Percentiles rank a stretch among this genome's conserved stretches.
phyloP scores from a whole-genome alignment of 2,329 filamentous ascomycete genomes.

The Sporothrix variecibatus region DNA sequence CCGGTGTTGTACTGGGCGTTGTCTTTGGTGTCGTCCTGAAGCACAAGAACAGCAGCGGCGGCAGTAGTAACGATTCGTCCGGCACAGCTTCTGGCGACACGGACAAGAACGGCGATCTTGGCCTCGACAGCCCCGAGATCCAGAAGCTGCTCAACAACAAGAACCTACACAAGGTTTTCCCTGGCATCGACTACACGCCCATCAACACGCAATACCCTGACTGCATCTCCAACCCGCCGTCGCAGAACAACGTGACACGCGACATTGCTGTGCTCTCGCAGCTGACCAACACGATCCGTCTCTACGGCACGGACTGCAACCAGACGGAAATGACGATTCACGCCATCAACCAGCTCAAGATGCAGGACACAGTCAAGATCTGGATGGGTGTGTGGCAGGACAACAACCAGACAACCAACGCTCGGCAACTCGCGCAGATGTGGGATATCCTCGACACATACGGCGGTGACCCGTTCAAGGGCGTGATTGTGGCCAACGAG shows the following conservation, averaged over 20 bases:
- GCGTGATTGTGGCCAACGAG: conserved; percentile 81
- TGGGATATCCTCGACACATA: conserved; percentile 77
- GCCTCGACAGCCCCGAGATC: conserved; percentile 72
- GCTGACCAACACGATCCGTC: conserved; percentile 80
- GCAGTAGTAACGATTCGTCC: conserved; percentile 37
- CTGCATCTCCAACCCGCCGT: conserved; percentile 74
- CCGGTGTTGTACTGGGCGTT: conserved; percentile 72
- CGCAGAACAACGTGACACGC: conserved; percentile 91
- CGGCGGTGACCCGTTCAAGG: conserved; percentile 69
- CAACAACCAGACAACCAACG: conserved; percentile 77
- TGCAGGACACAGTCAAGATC: conserved; percentile 75
- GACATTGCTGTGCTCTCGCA: conserved; percentile 89
- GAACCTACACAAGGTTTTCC: conserved; percentile 88
- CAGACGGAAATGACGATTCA: conserved; percentile 93
- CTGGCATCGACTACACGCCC: conserved; percentile 93
- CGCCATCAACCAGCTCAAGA: conserved; percentile 71
- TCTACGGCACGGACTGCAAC: conserved; percentile 97
- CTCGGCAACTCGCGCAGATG: conserved; percentile 79
- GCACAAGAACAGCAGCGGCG: conserved; percentile 49
- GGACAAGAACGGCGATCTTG: conserved; percentile 67
- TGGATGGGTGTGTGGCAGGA: conserved; percentile 97
- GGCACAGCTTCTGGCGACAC: conserved; percentile 62
- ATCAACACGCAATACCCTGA: conserved; percentile 87
- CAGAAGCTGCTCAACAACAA: conserved; percentile 77
- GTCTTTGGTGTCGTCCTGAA: conserved; percentile 71